Evolutionary conservation across 768 basidiomycete species (phyloP), one percentile per base, ranked within the genome.

Genomic region (Punctularia strigosozonata): DNA sequence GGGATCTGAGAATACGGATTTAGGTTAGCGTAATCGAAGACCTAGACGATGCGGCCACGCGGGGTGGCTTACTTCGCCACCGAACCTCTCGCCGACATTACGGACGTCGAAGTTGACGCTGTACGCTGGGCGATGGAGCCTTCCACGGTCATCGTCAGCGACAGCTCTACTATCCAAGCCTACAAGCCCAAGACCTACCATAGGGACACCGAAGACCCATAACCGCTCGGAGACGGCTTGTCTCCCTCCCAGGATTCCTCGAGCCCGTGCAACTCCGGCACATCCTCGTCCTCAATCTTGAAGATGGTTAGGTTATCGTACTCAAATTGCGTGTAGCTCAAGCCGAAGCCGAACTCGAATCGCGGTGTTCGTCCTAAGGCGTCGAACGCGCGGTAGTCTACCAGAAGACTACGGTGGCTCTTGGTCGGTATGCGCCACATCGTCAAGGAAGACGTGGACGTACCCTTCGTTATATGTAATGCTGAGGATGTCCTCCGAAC

Each of bases 281-380:
- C 20, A 20, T 66, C 60, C 14, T 46, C 41, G 6, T 50, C 38
- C 3, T 36, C 31, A 4, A 81, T 54, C 39, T 63, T 60, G 13
- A 52, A 53, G 24, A 85, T 58, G 3, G 63, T 46, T 8, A 91
- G 60, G 23, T 69, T 60, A 31, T 66, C 73, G 55, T 88, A 92
- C 23, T 69, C 57, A 56, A 92, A 97, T 2, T 60, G 69, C 26
- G 91, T 82, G 62, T 95, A 97, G 40, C 78, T 83, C 51, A 92
- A 55, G 0, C 91, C 91, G 53, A 78, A 92, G 4, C 91, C 91
- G 54, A 97, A 97, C 51, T 87, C 85, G 50, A 76, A 89, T 25
- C 83, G 81, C 3, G 87, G 87, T 1, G 66, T 67, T 45, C n/a
- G n/a, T n/a, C n/a, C n/a, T n/a, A n/a, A n/a, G n/a, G n/a, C n/a